phyloP scores from a whole-genome alignment of 148 eudicot genomes.

The Arbutus unedo region DNA sequence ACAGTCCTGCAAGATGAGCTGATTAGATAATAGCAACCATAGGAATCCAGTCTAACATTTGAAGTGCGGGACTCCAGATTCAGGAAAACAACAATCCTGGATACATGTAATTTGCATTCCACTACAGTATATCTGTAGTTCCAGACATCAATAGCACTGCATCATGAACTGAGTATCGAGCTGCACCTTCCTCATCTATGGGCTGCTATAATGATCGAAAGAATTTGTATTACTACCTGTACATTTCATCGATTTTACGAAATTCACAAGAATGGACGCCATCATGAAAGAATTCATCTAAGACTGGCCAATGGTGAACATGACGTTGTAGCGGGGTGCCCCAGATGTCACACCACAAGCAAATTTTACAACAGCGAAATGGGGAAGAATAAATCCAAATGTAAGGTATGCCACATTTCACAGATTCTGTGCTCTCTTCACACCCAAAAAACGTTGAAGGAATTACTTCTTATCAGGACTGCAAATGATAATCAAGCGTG shows the following conservation, averaged over 20 bases:
- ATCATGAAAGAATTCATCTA: background rate
- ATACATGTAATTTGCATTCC: background rate
- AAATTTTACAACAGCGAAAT: background rate
- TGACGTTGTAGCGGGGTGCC: background rate
- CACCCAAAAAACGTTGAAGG: background rate
- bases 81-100: background rate
- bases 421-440: background rate
- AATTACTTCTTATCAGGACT: slow-evolving; percentile 34
- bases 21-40: background rate
- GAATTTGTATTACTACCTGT: background rate
- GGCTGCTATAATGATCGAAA: background rate
- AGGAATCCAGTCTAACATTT: no score
- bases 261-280: background rate
- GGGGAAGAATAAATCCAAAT: background rate
- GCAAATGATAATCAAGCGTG: slow-evolving; percentile 74
- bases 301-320: background rate
- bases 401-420: background rate
- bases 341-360: background rate
- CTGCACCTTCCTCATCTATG: background rate
- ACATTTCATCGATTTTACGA: background rate
- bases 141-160: background rate
- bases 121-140: background rate
- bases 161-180: background rate
- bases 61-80: no score
- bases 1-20: background rate